Evolutionary conservation across 176 grass and related monocot genomes (phyloP).

Genomic region (Aegilops sharonensis): DNA sequence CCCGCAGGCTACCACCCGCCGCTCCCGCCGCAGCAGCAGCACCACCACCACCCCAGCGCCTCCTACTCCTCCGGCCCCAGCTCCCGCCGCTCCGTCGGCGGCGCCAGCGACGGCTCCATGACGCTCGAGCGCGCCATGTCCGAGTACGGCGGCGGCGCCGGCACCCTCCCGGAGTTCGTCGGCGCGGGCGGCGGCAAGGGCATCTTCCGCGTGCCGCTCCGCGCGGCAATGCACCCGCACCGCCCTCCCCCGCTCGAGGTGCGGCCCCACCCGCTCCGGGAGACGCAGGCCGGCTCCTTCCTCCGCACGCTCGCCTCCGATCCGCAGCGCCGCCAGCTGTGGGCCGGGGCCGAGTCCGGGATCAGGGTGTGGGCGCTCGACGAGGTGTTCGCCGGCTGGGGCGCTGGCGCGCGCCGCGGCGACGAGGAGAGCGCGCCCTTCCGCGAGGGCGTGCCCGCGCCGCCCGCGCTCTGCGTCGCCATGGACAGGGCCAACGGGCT

Average conservation of each 20-base stretch:
- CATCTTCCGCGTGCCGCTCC: conserved; percentile 73
- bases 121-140: conserved; percentile 84
- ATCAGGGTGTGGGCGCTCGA: conserved; percentile 55
- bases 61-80: conserved; percentile 28
- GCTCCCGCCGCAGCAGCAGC: conserved; percentile 33
- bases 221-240: conserved; percentile 75
- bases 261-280: conserved; percentile 74
- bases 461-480: conserved; percentile 68
- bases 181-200: conserved; percentile 59
- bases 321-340: conserved; percentile 49
- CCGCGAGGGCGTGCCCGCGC: conserved; percentile 61
- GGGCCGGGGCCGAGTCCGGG: conserved; percentile 53
- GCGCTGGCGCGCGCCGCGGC: conserved; percentile 54
- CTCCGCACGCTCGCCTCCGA: conserved; percentile 60
- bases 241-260: conserved; percentile 77
- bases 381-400: conserved; percentile 52
- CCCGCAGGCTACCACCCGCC: conserved; percentile 27
- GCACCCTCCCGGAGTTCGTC: conserved; percentile 73
- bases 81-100: conserved; percentile 18
- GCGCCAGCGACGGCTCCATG: conserved; percentile 53
- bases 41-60: conserved; percentile 22
- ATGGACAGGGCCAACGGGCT: conserved; percentile 71
- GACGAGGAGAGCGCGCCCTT: conserved; percentile 90
- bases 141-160: conserved; percentile 67
- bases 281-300: conserved; percentile 85